These are phyloP conservation scores for Lathyrus oleraceus DNA, from an alignment of 306 rosid genomes.

Conservation along the genomic window DNA sequence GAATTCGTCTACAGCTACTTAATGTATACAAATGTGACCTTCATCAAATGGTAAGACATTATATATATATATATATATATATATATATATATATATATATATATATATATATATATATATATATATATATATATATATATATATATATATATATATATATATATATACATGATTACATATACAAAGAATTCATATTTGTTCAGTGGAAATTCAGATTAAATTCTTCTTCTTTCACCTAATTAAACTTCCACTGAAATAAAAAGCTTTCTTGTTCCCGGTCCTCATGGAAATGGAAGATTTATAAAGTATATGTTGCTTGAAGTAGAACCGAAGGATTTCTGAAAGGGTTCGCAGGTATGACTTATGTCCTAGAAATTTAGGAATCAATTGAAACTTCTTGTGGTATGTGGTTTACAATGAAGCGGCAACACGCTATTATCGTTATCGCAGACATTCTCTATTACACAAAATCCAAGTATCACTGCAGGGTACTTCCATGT, in stretches of 20 bases:
- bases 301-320: conserved; percentile 82
- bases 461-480: conserved; percentile 64
- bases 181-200: conserved; percentile 13
- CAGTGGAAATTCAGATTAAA: conserved; percentile 20
- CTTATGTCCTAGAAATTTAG: not conserved
- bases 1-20: conserved; percentile 81
- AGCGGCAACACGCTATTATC: conserved; percentile 77
- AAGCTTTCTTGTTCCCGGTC: conserved; percentile 78
- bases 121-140: too few relatives aligned
- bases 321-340: conserved; percentile 64
- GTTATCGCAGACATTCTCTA: conserved; percentile 79
- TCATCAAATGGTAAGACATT: conserved; percentile 70
- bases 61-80: too few relatives aligned
- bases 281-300: conserved; percentile 86
- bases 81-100: too few relatives aligned
- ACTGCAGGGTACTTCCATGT: conserved; percentile 72
- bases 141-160: too few relatives aligned
- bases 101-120: too few relatives aligned
- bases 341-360: conserved; percentile 89
- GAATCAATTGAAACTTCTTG: conserved; percentile 26
- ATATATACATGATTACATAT: not conserved
- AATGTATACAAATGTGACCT: conserved; percentile 78
- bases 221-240: not conserved
- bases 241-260: not conserved
- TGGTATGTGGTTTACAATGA: conserved; percentile 80